Percentiles rank a stretch among this genome's conserved stretches.
Evolutionary conservation across 257 asterid species (phyloP).

Genomic region (Salvia hispanica): DNA sequence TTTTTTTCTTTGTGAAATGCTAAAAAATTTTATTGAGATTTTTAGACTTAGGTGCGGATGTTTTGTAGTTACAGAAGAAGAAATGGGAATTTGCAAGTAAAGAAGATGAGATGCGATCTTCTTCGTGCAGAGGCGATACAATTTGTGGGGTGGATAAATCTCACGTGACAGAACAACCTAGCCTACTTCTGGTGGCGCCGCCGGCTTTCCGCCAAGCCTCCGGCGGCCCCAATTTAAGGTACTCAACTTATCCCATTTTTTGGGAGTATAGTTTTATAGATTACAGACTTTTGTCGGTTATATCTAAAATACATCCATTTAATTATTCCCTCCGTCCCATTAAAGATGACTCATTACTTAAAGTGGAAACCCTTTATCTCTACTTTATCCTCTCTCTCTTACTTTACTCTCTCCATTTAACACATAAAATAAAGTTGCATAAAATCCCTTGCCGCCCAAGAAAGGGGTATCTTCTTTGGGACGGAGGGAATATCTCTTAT

Average conservation of each 20-base stretch:
- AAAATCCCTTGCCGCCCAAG: no score
- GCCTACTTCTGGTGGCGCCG: slow-evolving; percentile 19
- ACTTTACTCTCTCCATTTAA: no score
- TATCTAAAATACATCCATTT: no score
- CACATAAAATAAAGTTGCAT: no score
- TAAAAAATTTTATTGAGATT: background rate
- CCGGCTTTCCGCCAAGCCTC: slow-evolving; percentile 26
- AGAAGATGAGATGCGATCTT: background rate
- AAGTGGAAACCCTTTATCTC: no score
- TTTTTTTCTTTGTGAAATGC: background rate
- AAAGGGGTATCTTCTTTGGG: no score
- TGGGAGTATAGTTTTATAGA: background rate
- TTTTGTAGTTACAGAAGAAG: slow-evolving; percentile 19
- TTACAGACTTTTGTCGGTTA: no score
- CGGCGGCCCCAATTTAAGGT: slow-evolving; percentile 28
- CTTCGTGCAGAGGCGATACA: background rate
- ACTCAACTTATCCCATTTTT: background rate
- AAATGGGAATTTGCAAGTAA: slow-evolving; percentile 27
- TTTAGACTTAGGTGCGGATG: background rate
- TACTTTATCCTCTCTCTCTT: no score
- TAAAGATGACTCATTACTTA: no score
- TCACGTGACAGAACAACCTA: slow-evolving; percentile 15
- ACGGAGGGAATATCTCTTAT: no score
- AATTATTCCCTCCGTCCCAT: no score
- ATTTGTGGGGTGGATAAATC: no score